Conservation (phyloP, 192 early-diverging fungal genomes). For the Coemansia asiatica region DNA sequence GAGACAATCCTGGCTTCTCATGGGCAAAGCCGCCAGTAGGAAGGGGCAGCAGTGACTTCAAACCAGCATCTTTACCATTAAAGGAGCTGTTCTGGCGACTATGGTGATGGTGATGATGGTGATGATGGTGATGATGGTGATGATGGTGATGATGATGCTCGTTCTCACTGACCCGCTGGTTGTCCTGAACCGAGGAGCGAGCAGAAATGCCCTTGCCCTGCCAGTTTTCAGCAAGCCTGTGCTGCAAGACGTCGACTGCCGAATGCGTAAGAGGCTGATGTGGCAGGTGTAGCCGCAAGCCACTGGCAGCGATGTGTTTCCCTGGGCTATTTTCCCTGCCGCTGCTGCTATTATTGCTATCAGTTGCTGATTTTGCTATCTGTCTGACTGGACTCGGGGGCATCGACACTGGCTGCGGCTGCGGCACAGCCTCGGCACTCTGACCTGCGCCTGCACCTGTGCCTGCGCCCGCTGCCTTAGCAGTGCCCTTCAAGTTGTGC, state of each 20-base stretch:
- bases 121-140: background rate
- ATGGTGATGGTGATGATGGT: background rate
- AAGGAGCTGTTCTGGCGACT: background rate
- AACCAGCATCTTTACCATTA: background rate
- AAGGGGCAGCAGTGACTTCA: conserved; percentile 12
- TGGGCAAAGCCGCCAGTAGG: conserved; percentile 22
- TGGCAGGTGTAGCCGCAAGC: background rate
- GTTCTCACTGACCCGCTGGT: background rate
- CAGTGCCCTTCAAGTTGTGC: conserved; percentile 13
- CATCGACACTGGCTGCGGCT: conserved; percentile 6
- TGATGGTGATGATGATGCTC: background rate
- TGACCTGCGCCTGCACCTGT: background rate
- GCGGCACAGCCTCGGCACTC: background rate
- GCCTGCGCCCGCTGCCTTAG: background rate
- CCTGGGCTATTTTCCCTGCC: background rate
- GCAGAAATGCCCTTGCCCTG: background rate
- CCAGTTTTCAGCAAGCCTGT: conserved; percentile 13
- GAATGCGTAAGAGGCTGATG: conserved; percentile 1
- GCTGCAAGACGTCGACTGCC: conserved; percentile 18
- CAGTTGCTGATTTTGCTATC: background rate
- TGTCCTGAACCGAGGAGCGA: background rate
- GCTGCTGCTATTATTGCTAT: background rate
- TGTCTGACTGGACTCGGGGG: background rate
- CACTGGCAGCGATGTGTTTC: background rate
- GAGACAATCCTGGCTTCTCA: background rate